Evolutionary conservation across 345 rosid species (phyloP).

Genomic region (Isatis tinctoria): DNA sequence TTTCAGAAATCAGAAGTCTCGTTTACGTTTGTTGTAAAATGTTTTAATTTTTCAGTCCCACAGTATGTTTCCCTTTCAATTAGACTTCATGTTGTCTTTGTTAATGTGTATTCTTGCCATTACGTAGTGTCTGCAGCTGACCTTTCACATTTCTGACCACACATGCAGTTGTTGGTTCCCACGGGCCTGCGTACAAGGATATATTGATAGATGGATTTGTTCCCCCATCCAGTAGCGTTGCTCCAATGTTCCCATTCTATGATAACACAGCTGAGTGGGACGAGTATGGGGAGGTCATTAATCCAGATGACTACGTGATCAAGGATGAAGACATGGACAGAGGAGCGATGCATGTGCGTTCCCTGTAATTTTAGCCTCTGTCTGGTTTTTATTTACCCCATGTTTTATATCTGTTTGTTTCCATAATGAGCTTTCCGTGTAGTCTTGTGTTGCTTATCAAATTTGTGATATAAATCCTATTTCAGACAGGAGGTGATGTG

Average conservation of each 20-base stretch:
- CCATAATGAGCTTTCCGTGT: neutral
- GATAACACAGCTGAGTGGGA: slow-evolving; percentile 85
- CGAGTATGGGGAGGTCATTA: slow-evolving; percentile 95
- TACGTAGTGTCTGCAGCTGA: slow-evolving; percentile 18
- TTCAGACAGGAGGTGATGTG: slow-evolving; percentile 65
- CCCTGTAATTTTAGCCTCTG: neutral
- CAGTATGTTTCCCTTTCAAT: neutral
- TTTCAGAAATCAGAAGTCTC: slow-evolving; percentile 18
- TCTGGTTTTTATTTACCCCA: neutral
- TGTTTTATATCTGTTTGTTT: neutral
- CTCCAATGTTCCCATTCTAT: slow-evolving; percentile 95
- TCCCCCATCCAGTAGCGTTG: slow-evolving; percentile 70
- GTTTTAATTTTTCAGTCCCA: slow-evolving; percentile 4
- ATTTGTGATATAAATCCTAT: slow-evolving; percentile 20
- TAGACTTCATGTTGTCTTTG: neutral
- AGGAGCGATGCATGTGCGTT: slow-evolving; percentile 59
- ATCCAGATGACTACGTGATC: slow-evolving; percentile 88
- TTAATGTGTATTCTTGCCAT: neutral
- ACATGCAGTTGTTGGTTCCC: slow-evolving; percentile 50
- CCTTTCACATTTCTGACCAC: slow-evolving; percentile 15
- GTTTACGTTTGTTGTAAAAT: neutral
- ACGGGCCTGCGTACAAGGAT: slow-evolving; percentile 60
- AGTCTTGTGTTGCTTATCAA: slow-evolving; percentile 20
- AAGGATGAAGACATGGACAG: slow-evolving; percentile 89
- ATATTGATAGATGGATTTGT: slow-evolving; percentile 90